These are phyloP conservation scores for Akanthomyces uredinophilus DNA, from an alignment of 2,329 filamentous ascomycete genomes.

Conservation along the genomic window DNA sequence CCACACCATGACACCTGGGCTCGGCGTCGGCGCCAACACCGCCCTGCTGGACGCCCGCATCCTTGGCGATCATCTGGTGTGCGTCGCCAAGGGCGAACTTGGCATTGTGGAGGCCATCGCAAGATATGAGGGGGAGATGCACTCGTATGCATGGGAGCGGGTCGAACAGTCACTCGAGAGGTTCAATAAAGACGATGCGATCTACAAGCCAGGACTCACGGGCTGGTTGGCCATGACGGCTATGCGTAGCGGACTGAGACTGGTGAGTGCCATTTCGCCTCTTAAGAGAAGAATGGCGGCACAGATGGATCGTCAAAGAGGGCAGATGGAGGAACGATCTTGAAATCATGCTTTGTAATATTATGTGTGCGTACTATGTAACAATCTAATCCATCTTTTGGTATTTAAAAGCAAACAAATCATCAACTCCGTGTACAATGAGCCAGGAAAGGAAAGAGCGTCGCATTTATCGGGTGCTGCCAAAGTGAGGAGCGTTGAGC, in stretches of 20 bases:
- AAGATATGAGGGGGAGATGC: conserved; percentile 15
- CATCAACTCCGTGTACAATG: conserved; percentile 1
- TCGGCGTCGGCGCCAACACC: conserved; percentile 19
- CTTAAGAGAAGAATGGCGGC: conserved; percentile 11
- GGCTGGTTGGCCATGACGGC: conserved; percentile 14
- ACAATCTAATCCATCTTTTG: conserved; percentile 9
- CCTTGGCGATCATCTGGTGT: conserved; percentile 9
- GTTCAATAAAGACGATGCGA: conserved; percentile 15
- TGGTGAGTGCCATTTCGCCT: conserved; percentile 13
- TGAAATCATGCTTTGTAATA: neutral
- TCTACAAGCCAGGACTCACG: conserved; percentile 11
- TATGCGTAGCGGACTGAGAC: conserved; percentile 14
- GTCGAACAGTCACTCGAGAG: conserved; percentile 17
- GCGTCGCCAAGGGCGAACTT: neutral
- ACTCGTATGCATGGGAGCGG: conserved; percentile 16
- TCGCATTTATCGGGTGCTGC: neutral
- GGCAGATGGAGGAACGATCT: neutral
- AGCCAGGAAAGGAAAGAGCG: neutral
- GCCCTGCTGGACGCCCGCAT: conserved; percentile 19
- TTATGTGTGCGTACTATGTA: conserved; percentile 2
- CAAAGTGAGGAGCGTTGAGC: conserved; percentile 37
- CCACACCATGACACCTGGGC: conserved; percentile 22
- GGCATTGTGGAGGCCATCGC: conserved; percentile 8
- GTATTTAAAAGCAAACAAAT: conserved; percentile 4
- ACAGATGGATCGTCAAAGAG: neutral